Conservation (phyloP, 345 rosid species). For the Schrenkiella parvula region DNA sequence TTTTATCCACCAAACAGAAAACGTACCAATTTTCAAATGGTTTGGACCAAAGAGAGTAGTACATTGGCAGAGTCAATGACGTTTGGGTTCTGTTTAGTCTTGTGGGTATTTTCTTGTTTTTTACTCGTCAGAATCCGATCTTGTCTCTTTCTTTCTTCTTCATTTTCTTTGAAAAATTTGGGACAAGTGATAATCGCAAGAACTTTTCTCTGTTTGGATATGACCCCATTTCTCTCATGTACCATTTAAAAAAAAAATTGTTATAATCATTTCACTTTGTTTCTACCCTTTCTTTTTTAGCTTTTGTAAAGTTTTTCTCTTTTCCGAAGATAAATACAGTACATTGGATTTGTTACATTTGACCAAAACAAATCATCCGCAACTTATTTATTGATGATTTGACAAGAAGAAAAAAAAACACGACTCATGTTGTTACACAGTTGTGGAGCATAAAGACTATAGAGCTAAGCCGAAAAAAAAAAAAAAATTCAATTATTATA, state of each 20-base stretch:
- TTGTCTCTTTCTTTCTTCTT: constrained; percentile 29
- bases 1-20: constrained; percentile 11
- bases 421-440: constrained; percentile 5
- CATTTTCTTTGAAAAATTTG: neutral
- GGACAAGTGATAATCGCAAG: neutral
- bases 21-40: constrained; percentile 17
- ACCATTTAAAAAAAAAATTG: no score
- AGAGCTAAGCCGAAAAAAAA: no score
- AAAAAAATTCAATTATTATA: no score
- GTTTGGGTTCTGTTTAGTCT: constrained; percentile 19
- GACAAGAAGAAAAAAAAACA: neutral
- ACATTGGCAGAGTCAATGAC: constrained; percentile 36
- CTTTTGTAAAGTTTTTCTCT: neutral
- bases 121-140: constrained; percentile 18
- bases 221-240: neutral
- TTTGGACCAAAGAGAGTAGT: constrained; percentile 23
- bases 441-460: neutral
- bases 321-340: neutral
- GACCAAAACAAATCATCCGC: constrained; percentile 23
- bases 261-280: constrained; percentile 24
- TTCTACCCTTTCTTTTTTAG: neutral
- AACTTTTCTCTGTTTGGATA: neutral
- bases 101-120: constrained; percentile 30
- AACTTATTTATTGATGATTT: neutral
- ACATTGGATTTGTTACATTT: constrained; percentile 8